Percentiles rank a stretch among this genome's conserved stretches.
phyloP scores from a whole-genome alignment of 768 basidiomycete species.

The Lactarius hatsudake region DNA sequence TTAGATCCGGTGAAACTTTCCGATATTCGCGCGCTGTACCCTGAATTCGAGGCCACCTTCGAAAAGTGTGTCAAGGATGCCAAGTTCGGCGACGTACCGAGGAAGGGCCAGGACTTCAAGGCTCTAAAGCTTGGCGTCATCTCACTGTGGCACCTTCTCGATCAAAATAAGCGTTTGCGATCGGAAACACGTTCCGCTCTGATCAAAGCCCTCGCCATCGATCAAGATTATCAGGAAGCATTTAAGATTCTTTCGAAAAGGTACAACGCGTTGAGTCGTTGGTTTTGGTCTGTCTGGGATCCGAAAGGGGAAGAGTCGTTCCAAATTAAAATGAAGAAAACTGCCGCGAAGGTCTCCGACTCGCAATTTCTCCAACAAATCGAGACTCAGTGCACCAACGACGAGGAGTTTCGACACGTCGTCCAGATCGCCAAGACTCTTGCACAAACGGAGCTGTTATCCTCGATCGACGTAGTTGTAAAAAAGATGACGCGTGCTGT shows the following conservation, averaged over 20 bases:
- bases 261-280: neutral
- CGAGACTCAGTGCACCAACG: neutral
- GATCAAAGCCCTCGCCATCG: neutral
- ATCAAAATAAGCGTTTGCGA: neutral
- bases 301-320: neutral
- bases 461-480: neutral
- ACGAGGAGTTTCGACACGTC: neutral
- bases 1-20: neutral
- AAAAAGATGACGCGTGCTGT: neutral
- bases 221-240: neutral
- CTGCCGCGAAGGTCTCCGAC: neutral
- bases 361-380: constrained; percentile 15
- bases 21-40: neutral
- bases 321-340: constrained; percentile 10
- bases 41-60: neutral
- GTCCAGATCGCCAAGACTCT: neutral
- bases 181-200: neutral
- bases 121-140: constrained; percentile 1
- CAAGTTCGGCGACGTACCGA: neutral
- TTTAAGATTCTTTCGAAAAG: neutral
- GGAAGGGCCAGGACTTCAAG: neutral
- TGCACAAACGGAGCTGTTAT: constrained; percentile 11
- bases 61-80: neutral
- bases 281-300: neutral
- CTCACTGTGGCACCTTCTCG: neutral